These are phyloP conservation scores for Fragaria vesca DNA, from an alignment of 306 rosid genomes.

Conservation along the genomic window DNA sequence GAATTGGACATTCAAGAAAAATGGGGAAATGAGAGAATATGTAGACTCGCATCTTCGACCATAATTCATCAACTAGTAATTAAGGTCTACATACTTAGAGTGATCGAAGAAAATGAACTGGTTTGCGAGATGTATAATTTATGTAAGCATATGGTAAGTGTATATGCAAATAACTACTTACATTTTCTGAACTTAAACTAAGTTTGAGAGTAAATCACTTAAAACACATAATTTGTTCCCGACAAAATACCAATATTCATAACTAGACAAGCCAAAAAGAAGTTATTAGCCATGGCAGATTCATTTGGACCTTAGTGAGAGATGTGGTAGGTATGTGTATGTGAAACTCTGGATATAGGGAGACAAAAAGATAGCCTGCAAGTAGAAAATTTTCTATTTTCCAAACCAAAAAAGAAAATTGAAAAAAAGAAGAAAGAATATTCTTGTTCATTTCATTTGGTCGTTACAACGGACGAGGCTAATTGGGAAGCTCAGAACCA, in stretches of 20 bases:
- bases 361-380: background rate
- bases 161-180: no score
- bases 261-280: background rate
- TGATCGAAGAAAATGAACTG: no score
- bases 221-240: background rate
- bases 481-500: background rate
- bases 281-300: background rate
- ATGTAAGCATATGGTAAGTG: no score
- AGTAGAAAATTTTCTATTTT: background rate
- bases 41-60: no score
- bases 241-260: background rate
- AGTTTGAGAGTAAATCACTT: no score
- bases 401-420: background rate
- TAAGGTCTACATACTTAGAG: no score
- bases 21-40: no score
- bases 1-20: no score
- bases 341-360: background rate
- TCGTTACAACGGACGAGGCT: background rate
- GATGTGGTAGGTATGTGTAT: background rate
- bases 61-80: no score
- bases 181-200: no score
- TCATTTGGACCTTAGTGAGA: background rate
- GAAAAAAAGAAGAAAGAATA: background rate
- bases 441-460: background rate
- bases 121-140: no score